Base-by-base conservation (phyloP, 1,139 yeast genomes). In the Hyphopichia fennica region DNA sequence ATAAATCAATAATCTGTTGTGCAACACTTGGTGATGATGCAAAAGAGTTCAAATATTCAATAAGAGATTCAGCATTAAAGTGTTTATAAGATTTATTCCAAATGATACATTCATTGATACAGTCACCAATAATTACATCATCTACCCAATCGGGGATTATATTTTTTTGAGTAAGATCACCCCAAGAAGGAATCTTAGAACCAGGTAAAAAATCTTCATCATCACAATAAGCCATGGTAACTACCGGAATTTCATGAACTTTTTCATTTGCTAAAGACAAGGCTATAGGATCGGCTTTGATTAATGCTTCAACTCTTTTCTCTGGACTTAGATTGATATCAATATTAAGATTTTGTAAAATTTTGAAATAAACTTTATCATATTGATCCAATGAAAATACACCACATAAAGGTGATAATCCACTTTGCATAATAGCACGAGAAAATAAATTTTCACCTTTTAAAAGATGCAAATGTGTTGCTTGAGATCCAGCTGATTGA, bases 341-440 rank as follows among this genome's bases (percentile, higher is more conserved):
- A 28, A 44, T 46, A 3, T 47, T 48, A 13, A 47, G 40, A 15
- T 43, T 42, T 11, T 41, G 19, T 18, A 44, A 43, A 14, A 48
- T 43, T 34, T 45, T 41, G 40, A 42, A 43, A 35, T 49, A 49
- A 11, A 49, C 41, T 19, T 32, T 41, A 37, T 49, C 51, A 34
- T 45, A 47, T 38, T 47, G 48, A 22, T 48, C 44, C 13, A 48
- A 18, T 9, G 50, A 30, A 30, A 45, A 45, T 14, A 49, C 36
- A 14, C 52, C 45, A 37, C 53, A 49, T 20, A 49, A 38, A 4
- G 49, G 49, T 7, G 45, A 16, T 22, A 45, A 41, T 5, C 53
- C 53, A 38, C 53, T 49, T 37, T 49, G 53, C n/a, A 49, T n/a
- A 31, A 49, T 48, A n/a, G 34, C 51, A 10, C 47, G 30, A 3